Evolutionary conservation across 306 rosid genomes (phyloP).

Genomic region (Castanea sativa): DNA sequence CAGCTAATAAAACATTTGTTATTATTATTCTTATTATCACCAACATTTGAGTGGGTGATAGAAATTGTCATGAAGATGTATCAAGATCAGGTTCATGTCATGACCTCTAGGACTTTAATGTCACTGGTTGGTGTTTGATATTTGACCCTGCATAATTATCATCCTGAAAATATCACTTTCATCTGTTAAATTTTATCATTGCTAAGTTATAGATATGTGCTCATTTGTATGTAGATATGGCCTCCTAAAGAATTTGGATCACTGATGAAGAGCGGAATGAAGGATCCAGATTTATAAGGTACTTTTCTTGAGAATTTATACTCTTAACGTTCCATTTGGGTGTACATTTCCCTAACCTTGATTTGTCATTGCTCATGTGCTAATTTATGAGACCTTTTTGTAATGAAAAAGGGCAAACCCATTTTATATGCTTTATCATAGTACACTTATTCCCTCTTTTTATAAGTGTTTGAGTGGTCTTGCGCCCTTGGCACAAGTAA

Average conservation of each 20-base stretch:
- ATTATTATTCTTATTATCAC: not conserved
- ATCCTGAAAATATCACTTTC: not conserved
- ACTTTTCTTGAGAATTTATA: slow-evolving; percentile 6
- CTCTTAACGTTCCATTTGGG: not conserved
- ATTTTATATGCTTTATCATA: not conserved
- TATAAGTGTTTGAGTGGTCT: too few species aligned
- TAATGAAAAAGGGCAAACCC: not conserved
- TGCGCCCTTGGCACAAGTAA: too few species aligned
- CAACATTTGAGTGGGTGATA: not conserved
- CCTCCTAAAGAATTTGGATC: slow-evolving; percentile 67
- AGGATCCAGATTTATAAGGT: slow-evolving; percentile 36
- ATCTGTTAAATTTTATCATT: not conserved
- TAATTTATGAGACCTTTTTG: not conserved
- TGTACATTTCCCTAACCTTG: not conserved
- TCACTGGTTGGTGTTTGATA: not conserved
- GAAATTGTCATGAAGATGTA: not conserved
- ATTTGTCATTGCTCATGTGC: not conserved
- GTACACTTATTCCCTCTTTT: not conserved
- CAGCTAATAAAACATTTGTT: not conserved
- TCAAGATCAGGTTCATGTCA: not conserved
- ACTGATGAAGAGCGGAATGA: slow-evolving; percentile 31
- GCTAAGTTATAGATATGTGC: not conserved
- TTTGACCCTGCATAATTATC: too few species aligned
- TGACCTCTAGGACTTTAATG: not conserved
- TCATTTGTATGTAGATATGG: slow-evolving; percentile 40